Evolutionary conservation across 2,329 filamentous ascomycete genomes (phyloP), one percentile per base, ranked within the genome.

Genomic region (Fusarium sp.): DNA sequence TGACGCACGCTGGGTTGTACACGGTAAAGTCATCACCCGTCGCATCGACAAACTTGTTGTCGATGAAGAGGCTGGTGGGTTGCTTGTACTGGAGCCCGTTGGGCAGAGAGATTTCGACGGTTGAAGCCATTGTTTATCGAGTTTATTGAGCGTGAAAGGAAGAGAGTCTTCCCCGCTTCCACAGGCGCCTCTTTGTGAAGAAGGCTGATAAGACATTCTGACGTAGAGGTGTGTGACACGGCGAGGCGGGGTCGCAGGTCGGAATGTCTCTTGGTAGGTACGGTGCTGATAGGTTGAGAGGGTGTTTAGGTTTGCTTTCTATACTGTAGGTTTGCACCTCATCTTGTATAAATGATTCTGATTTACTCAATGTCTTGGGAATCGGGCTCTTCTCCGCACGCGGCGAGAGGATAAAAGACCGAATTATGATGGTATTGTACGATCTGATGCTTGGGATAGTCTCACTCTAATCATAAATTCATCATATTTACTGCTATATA

Each of bases 41-140:
- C 2, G 60, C 64, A 10, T 68, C 37, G 22, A 76, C 65, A 25
- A 76, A 75, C 61, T 75, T 59, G 50, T 75, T 74, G 45, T 73
- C 70, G 54, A 76, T 76, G 63, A 77, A 77, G 8, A 77, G 63
- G 22, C 72, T 68, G 17, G 68, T 73, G 4, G 74, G 72, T 54
- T 77, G 72, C 85, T 92, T 76, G 74, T 77, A 80, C 25, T 69
- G 74, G 25, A 76, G 65, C 15, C 75, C 76, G 25, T 77, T 78
- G 57, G 72, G 74, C 40, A 67, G 45, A 4, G 67, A 43, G 22
- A 72, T 67, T 15, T 70, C 37, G 32, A 68, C 40, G 2, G 64
- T 47, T 20, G 63, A 58, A 27, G 61, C 33, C 65, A 68, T 68
- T 27, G 20, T 37, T 32, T 27, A 12, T 20, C 6, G 47, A 4